A percentile compares a stretch with the other conserved stretches of the same genome.
Evolutionary conservation across 306 rosid species (phyloP).

Genomic region (Gillenia trifoliata): DNA sequence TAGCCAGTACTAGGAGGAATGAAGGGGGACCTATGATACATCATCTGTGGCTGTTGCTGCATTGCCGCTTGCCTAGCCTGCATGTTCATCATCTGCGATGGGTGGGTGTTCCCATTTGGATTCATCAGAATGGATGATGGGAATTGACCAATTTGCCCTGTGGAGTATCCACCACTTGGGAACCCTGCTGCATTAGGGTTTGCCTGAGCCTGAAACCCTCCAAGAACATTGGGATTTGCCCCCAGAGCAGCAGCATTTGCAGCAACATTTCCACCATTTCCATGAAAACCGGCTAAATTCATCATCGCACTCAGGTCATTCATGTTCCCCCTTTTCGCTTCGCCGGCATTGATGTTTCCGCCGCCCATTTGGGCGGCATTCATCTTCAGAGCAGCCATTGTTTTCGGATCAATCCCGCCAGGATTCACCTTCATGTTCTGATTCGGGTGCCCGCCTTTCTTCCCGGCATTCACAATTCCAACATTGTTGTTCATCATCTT

Average conservation of each 20-base stretch:
- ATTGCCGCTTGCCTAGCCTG: constrained; percentile 50
- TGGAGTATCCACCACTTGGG: constrained; percentile 30
- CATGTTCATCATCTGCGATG: constrained; percentile 45
- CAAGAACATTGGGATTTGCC: constrained; percentile 40
- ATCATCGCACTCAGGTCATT: constrained; percentile 65
- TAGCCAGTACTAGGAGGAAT: constrained; percentile 73
- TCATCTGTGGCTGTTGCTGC: constrained; percentile 75
- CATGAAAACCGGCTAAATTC: constrained; percentile 74
- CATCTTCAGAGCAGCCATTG: constrained; percentile 61
- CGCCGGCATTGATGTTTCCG: constrained; percentile 41
- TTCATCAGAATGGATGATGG: constrained; percentile 51
- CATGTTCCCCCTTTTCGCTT: constrained; percentile 30
- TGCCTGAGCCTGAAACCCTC: constrained; percentile 42
- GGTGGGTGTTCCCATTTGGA: constrained; percentile 56
- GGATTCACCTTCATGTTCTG: constrained; percentile 38
- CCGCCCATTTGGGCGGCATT: constrained; percentile 45
- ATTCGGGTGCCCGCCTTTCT: constrained; percentile 31
- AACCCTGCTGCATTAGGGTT: constrained; percentile 28
- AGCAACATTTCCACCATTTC: constrained; percentile 29
- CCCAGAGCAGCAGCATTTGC: constrained; percentile 35
- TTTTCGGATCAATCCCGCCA: constrained; percentile 50
- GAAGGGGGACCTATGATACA: constrained; percentile 72
- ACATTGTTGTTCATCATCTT: constrained; percentile 39
- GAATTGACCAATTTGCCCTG: constrained; percentile 29
- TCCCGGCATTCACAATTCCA: constrained; percentile 34